Evolutionary conservation across 2,329 filamentous ascomycete species (phyloP).

Genomic region (Cytospora piceae): DNA sequence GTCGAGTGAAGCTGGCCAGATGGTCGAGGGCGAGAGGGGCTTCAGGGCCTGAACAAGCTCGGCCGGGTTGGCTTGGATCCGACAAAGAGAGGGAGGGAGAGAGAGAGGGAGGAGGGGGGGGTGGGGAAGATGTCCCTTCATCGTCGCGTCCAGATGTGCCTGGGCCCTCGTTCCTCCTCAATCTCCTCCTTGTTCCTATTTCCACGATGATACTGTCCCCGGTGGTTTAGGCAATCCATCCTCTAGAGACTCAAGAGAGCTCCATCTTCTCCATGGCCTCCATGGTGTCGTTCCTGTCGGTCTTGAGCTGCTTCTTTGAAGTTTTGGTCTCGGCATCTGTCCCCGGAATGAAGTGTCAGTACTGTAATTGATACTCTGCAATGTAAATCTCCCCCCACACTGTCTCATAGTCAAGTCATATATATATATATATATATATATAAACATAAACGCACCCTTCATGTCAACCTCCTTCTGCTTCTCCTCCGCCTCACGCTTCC

Average conservation of each 20-base stretch:
- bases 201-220: neutral
- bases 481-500: conserved; percentile 53
- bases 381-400: neutral
- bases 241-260: conserved; percentile 13
- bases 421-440: too few species aligned
- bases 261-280: conserved; percentile 30
- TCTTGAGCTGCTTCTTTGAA: conserved; percentile 30
- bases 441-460: conserved; percentile 22
- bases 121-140: neutral
- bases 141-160: neutral
- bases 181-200: neutral
- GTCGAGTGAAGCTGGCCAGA: neutral
- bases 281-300: conserved; percentile 24
- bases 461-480: conserved; percentile 22
- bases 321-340: conserved; percentile 24
- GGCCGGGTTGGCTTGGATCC: neutral
- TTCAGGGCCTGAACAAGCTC: neutral
- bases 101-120: too few species aligned
- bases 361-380: too few species aligned
- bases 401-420: neutral
- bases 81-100: neutral
- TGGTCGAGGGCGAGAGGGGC: neutral
- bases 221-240: neutral
- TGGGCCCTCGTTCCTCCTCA: neutral
- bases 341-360: neutral